phyloP scores from a whole-genome alignment of 2,329 filamentous ascomycete species.

The Pseudogymnoascus sp. region DNA sequence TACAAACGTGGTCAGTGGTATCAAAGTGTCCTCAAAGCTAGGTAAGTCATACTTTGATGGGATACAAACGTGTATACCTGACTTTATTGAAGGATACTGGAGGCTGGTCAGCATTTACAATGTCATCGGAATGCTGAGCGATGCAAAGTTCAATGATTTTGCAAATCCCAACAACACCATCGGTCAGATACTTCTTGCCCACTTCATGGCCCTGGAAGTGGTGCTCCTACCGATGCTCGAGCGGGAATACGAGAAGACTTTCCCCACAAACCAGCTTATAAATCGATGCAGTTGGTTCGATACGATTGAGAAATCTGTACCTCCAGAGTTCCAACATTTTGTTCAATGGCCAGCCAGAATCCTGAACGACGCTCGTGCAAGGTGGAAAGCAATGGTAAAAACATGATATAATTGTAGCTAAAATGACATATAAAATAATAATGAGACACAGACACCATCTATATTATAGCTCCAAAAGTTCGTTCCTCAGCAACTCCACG shows the following conservation, averaged over 20 bases:
- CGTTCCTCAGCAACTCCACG: background rate
- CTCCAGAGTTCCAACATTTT: conserved; percentile 6
- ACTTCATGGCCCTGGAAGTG: conserved; percentile 39
- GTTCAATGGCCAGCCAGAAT: conserved; percentile 17
- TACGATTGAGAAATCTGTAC: background rate
- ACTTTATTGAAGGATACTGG: conserved; percentile 29
- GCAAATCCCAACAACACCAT: conserved; percentile 34
- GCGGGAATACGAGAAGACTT: conserved; percentile 23
- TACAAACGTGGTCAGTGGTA: conserved; percentile 34
- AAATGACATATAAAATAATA: background rate
- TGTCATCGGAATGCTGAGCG: conserved; percentile 32
- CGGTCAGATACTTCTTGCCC: conserved; percentile 36
- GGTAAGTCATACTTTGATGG: conserved; percentile 16
- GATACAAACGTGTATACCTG: conserved; percentile 9
- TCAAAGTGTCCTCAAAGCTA: conserved; percentile 20
- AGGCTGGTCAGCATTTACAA: conserved; percentile 36
- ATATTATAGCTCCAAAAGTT: background rate
- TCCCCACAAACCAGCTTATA: conserved; percentile 9
- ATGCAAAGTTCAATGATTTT: conserved; percentile 36
- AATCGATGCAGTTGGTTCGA: conserved; percentile 15
- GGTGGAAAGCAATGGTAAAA: background rate
- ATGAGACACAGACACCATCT: background rate
- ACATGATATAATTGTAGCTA: background rate
- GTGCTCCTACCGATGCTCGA: conserved; percentile 34
- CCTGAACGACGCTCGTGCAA: background rate